Percentiles rank a stretch among this genome's conserved stretches.
Evolutionary conservation across 2,329 filamentous ascomycete genomes (phyloP).

Genomic region (Chaetomiaceae sp.): DNA sequence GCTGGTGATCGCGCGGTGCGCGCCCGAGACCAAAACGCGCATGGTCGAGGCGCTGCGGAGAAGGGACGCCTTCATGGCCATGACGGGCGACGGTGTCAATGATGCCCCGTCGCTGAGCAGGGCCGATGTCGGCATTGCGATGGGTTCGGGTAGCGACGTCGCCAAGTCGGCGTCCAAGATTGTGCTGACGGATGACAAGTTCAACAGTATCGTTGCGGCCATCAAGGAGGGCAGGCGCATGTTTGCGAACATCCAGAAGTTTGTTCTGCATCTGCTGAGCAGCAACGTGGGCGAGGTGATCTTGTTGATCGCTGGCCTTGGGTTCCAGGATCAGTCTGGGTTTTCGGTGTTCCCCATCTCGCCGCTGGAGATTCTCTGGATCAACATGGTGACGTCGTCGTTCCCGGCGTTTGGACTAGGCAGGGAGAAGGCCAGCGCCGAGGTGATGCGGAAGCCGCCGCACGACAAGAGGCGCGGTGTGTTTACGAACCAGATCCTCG

Average conservation of each 20-base stretch:
- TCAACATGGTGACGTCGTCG: constrained; percentile 88
- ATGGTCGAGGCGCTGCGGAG: constrained; percentile 88
- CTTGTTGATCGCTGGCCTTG: constrained; percentile 74
- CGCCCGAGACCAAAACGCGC: constrained; percentile 79
- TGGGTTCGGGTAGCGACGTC: constrained; percentile 84
- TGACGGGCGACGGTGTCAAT: constrained; percentile 88
- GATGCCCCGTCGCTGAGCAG: constrained; percentile 76
- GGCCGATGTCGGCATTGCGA: constrained; percentile 82
- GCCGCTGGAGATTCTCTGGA: constrained; percentile 85
- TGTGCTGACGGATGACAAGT: constrained; percentile 83
- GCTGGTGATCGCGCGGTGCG: constrained; percentile 77
- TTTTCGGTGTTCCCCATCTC: constrained; percentile 82
- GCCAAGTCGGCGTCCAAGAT: constrained; percentile 79
- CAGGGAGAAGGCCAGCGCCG: constrained; percentile 67
- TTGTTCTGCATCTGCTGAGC: constrained; percentile 72
- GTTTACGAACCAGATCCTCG: constrained; percentile 71
- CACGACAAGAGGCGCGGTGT: constrained; percentile 65
- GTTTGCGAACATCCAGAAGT: constrained; percentile 88
- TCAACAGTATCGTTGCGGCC: constrained; percentile 77
- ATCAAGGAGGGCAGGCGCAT: constrained; percentile 80
- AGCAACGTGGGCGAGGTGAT: constrained; percentile 83
- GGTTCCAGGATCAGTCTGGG: constrained; percentile 66
- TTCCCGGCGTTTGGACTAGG: constrained; percentile 86
- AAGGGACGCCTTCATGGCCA: constrained; percentile 70
- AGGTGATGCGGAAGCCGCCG: constrained; percentile 77